phyloP scores from a whole-genome alignment of 2,329 filamentous ascomycete genomes.

The Aspergillus ustus region DNA sequence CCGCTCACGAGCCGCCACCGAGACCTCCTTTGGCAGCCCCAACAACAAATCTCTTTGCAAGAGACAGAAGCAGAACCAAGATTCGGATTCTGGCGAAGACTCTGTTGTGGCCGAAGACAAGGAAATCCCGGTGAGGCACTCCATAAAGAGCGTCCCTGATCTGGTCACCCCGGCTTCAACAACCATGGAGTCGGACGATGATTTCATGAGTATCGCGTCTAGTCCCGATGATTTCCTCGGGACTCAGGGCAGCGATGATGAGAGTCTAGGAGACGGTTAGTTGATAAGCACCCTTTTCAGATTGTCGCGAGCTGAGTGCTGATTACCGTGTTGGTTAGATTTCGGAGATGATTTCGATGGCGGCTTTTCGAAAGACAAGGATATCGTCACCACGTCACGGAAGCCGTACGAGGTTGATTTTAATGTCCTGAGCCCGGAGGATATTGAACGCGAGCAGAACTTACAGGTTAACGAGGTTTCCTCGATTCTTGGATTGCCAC shows the following conservation, averaged over 20 bases:
- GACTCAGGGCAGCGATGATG: constrained; percentile 74
- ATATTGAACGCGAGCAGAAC: constrained; percentile 85
- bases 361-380: constrained; percentile 69
- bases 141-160: constrained; percentile 36
- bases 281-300: not conserved
- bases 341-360: constrained; percentile 63
- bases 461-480: constrained; percentile 88
- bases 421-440: constrained; percentile 76
- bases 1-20: constrained; percentile 31
- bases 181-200: constrained; percentile 94
- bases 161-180: constrained; percentile 48
- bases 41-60: constrained; percentile 22
- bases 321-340: constrained; percentile 43
- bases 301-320: not conserved
- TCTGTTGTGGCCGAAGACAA: constrained; percentile 18
- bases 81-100: constrained; percentile 18
- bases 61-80: constrained; percentile 27
- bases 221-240: constrained; percentile 74
- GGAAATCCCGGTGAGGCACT: constrained; percentile 16
- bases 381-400: constrained; percentile 71
- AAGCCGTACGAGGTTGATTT: constrained; percentile 83
- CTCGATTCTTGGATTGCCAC: constrained; percentile 83
- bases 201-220: constrained; percentile 83
- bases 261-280: constrained; percentile 50
- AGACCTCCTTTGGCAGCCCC: constrained; percentile 19